Conservation (phyloP, 2,329 filamentous ascomycete genomes). For the Aspergillus sp. region DNA sequence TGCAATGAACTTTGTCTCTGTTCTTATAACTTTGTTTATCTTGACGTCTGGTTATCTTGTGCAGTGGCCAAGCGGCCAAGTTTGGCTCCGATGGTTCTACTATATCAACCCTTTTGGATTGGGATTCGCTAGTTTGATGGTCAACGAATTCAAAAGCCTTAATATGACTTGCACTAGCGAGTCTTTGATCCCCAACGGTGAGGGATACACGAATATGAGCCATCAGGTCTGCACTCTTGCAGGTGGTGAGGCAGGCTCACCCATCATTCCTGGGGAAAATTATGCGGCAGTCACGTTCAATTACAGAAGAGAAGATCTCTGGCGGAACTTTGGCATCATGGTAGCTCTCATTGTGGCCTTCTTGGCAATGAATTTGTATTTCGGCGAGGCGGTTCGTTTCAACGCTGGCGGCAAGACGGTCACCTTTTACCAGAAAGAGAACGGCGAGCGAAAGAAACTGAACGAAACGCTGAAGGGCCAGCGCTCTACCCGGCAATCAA, state of each 20-base stretch:
- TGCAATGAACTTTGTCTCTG: constrained; percentile 77
- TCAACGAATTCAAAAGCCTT: constrained; percentile 76
- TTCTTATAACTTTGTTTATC: constrained; percentile 79
- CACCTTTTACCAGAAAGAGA: constrained; percentile 43
- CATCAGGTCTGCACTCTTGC: constrained; percentile 80
- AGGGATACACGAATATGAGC: constrained; percentile 67
- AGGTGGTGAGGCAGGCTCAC: constrained; percentile 67
- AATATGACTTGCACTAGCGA: constrained; percentile 67
- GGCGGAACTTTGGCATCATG: constrained; percentile 57
- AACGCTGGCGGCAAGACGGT: constrained; percentile 43
- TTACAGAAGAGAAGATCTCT: constrained; percentile 67
- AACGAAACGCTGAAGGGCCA: constrained; percentile 41
- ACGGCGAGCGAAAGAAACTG: constrained; percentile 36
- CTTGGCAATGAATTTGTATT: constrained; percentile 36
- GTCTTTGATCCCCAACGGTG: constrained; percentile 70
- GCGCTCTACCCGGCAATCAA: constrained; percentile 36
- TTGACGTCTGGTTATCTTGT: constrained; percentile 82
- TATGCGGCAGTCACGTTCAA: constrained; percentile 71
- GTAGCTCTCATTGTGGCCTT: constrained; percentile 37
- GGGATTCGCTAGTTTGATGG: constrained; percentile 76
- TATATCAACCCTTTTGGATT: constrained; percentile 75
- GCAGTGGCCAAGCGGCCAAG: constrained; percentile 71
- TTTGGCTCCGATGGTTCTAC: constrained; percentile 78
- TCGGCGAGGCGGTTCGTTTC: constrained; percentile 41
- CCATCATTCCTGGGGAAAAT: constrained; percentile 61